Conservation (phyloP, 2,329 filamentous ascomycete species). For the Ophiocordyceps sinensis region DNA sequence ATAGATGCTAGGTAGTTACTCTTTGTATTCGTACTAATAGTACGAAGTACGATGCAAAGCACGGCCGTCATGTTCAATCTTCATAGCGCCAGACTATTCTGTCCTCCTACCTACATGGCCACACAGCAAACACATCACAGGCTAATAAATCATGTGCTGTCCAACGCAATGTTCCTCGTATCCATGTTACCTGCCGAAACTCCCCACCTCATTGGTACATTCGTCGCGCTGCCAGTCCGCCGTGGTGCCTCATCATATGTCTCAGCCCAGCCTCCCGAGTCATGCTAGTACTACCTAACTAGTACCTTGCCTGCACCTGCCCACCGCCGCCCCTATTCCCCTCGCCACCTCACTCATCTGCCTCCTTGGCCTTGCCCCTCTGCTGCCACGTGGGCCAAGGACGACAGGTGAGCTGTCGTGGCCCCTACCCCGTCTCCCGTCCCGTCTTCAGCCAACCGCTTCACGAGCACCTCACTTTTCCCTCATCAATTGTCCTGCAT, state of each 20-base stretch:
- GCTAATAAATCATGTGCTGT: too few species aligned
- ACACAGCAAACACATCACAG: too few species aligned
- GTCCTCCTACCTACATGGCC: too few species aligned
- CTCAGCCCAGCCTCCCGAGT: neutral
- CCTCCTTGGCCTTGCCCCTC: neutral
- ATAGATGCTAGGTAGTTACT: too few species aligned
- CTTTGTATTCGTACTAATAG: too few species aligned
- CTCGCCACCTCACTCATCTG: neutral
- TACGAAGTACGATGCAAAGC: too few species aligned
- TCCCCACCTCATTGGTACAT: constrained; percentile 2
- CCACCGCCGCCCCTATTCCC: neutral
- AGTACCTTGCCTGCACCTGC: neutral
- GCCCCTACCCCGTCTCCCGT: too few species aligned
- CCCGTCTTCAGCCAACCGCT: neutral
- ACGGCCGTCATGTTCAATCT: too few species aligned
- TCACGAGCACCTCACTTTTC: constrained; percentile 2
- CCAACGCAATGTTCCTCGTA: neutral
- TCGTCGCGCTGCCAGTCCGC: neutral
- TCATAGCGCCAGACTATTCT: too few species aligned
- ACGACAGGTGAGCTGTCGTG: neutral
- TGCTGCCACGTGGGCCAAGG: neutral
- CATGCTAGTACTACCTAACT: too few species aligned
- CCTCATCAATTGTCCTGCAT: constrained; percentile 32
- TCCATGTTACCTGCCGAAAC: constrained; percentile 7
- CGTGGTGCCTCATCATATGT: neutral